Evolutionary conservation across 2,329 filamentous ascomycete genomes (phyloP), one percentile per base, ranked within the genome.

Genomic region (Myriosclerotinia curreyana): DNA sequence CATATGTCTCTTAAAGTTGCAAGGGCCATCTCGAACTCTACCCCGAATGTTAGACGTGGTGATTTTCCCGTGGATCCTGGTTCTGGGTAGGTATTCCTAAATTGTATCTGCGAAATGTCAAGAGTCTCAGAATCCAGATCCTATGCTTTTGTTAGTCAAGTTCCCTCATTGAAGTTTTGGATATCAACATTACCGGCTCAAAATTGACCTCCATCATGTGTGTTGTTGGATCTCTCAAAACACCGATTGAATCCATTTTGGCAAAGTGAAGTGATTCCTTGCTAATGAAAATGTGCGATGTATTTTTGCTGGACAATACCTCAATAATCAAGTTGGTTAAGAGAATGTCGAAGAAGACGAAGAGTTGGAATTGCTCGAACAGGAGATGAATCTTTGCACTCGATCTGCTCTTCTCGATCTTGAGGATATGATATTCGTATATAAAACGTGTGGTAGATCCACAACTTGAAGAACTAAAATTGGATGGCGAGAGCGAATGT

Each of bases 1-100:
- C 54, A 51, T 12, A 22, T 22, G 22, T 64, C 46, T 12, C 48
- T 28, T 25, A 64, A 2, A 52, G 54, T 64, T n/a, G 40, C 28
- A 25, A 64, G 14, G 12, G 40, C 62, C 5, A 64, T 60, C 36
- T 64, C 56, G 1, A 61, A 40, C 31, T 64, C 62, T 15, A 64
- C 62, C 8, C 62, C 56, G 14, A 64, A 64, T 3, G 55, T 64
- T 25, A 64, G 34, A 8, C 62, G 62, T 44, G 54, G 62, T 5
- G 17, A 49, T 22, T 49, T 49, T 7, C 60, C 51, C 6, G 60
- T 62, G 9, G 60, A 62, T 14, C 51, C 60, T 31, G 40, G 5
- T 5, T 38, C 17, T 20, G 51, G 51, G 12, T 62, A 62, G 2
- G 11, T 42, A 14, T 44, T 20, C 2, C 51, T 49, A 3, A 62